These are phyloP conservation scores for Rhododendron vialii DNA, from an alignment of 148 eudicot species.

Conservation along the genomic window DNA sequence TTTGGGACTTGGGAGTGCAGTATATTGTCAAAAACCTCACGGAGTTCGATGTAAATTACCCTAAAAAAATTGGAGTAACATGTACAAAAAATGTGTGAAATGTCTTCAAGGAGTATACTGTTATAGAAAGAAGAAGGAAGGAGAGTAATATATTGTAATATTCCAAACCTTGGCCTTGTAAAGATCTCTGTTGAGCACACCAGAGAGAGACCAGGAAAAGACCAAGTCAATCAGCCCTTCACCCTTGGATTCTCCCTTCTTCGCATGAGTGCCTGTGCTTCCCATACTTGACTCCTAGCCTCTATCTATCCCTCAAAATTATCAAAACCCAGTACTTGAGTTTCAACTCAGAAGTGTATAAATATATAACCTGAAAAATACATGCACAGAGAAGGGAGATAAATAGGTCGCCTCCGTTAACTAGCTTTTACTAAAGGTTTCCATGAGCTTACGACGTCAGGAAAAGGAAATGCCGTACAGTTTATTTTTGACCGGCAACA, in stretches of 20 bases:
- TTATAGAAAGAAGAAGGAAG: too few relatives aligned
- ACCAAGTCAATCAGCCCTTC: constrained; percentile 22
- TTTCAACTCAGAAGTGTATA: background rate
- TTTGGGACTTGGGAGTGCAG: too few relatives aligned
- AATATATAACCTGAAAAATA: background rate
- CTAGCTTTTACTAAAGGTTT: background rate
- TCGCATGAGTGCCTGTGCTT: background rate
- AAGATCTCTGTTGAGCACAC: constrained; percentile 34
- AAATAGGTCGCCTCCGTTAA: background rate
- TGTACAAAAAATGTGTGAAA: too few relatives aligned
- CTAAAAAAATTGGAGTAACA: too few relatives aligned
- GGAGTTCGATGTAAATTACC: too few relatives aligned
- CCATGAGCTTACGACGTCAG: too few relatives aligned
- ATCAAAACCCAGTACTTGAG: background rate
- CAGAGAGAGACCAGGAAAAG: constrained; percentile 39
- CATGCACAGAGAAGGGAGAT: background rate
- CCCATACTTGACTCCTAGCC: background rate
- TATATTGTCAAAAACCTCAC: too few relatives aligned
- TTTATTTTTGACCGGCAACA: background rate
- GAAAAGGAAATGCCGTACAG: background rate
- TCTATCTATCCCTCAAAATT: too few relatives aligned
- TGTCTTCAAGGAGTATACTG: too few relatives aligned
- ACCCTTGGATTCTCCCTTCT: background rate
- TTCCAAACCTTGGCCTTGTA: constrained; percentile 34
- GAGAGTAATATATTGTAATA: too few relatives aligned